Evolutionary conservation across 2,329 filamentous ascomycete species (phyloP), one percentile per base, ranked within the genome.

Genomic region (Xylaria polymorpha): DNA sequence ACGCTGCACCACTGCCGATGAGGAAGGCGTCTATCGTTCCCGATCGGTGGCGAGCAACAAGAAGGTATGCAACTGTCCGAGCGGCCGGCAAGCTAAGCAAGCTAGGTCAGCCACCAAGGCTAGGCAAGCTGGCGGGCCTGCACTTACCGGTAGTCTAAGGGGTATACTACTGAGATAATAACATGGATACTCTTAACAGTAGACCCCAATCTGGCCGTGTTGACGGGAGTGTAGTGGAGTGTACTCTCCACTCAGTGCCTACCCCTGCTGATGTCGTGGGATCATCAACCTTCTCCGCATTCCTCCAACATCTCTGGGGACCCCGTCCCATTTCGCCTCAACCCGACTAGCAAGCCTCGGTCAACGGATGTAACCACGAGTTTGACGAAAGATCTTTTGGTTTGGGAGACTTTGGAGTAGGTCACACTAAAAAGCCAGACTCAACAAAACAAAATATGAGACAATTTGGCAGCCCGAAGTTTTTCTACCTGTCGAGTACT

Each of bases 261-360:
- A 55, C 35, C 53, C 53, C 53, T 22, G 53, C n/a, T 35, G 10
- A 37, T 56, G 18, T 12, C 29, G 51, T 56, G 51, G 32, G 51
- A 12, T 55, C 53, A 22, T 56, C 14, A 20, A 15, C 8, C 53
- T 65, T 69, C 67, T 66, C 67, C 67, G 67, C 67, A 69, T 63
- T 63, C 55, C 51, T 44, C 63, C 67, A 66, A 25, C 53, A 55
- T 32, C 15, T 20, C 43, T 51, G n/a, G 35, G 25, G 25, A 4
- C 22, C 46, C 20, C 39, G 25, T 41, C 46, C 46, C 35, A 43
- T 53, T 32, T 53, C 50, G 10, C 50, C 50, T 50, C 46, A 50
- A 29, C 14, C 6, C 18, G 29, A 32, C 25, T n/a, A 53, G 25
- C 3, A 53, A 53, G 50, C 50, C 9, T 48, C 10, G 9, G 25